phyloP scores from a whole-genome alignment of 2,329 filamentous ascomycete genomes.

The Venturia oleaginea region DNA sequence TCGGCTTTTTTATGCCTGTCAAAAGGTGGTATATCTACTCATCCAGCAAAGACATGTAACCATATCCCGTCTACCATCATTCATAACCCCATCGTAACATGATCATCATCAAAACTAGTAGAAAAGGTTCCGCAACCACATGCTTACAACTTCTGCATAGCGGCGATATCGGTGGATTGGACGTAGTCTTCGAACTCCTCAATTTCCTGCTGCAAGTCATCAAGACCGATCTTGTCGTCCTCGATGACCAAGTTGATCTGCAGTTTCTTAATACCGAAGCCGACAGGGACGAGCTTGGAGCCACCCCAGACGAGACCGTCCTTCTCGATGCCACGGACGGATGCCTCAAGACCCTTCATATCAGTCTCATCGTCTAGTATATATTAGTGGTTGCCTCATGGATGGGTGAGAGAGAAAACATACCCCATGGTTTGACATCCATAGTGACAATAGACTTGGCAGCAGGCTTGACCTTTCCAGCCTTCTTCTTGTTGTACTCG shows the following conservation, averaged over 20 bases:
- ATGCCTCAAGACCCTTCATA: conserved; percentile 70
- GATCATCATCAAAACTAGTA: conserved; percentile 1
- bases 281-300: conserved; percentile 79
- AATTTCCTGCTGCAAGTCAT: conserved; percentile 82
- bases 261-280: conserved; percentile 98
- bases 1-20: not conserved
- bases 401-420: conserved; percentile 29
- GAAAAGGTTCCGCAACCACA: not conserved
- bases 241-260: conserved; percentile 98
- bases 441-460: conserved; percentile 95
- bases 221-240: conserved; percentile 87
- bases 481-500: conserved; percentile 97
- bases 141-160: conserved; percentile 85
- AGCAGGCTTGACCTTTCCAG: conserved; percentile 76
- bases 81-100: conserved; percentile 3
- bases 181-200: conserved; percentile 86
- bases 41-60: not conserved
- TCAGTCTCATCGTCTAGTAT: conserved; percentile 78
- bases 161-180: conserved; percentile 83
- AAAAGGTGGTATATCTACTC: conserved; percentile 4
- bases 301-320: conserved; percentile 95
- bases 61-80: not conserved
- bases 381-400: conserved; percentile 8
- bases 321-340: conserved; percentile 76
- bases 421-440: conserved; percentile 99